Evolutionary conservation across 2,329 filamentous ascomycete genomes (phyloP).

Genomic region (Simplicillium aogashimaense): DNA sequence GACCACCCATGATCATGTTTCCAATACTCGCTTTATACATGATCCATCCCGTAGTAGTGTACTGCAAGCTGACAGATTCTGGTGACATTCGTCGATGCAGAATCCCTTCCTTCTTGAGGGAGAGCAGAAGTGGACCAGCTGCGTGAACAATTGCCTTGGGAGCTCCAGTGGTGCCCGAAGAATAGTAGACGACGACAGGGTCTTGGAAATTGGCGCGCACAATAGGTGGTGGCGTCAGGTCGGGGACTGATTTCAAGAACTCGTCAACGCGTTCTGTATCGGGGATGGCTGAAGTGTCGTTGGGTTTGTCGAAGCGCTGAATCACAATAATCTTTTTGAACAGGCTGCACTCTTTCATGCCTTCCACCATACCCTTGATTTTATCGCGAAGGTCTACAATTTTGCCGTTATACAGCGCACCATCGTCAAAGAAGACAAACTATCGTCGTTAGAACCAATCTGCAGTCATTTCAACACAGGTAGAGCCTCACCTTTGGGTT

Average conservation of each 20-base stretch:
- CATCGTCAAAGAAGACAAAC: conserved; percentile 78
- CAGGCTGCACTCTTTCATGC: conserved; percentile 48
- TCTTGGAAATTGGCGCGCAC: conserved; percentile 59
- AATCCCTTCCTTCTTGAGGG: conserved; percentile 45
- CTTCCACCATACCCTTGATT: conserved; percentile 59
- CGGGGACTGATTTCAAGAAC: conserved; percentile 29
- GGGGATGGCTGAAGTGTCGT: conserved; percentile 47
- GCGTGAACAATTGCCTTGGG: conserved; percentile 84
- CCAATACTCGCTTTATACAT: conserved; percentile 65
- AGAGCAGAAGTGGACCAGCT: conserved; percentile 52
- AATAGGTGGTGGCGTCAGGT: conserved; percentile 34
- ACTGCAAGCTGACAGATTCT: conserved; percentile 38
- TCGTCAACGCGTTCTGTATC: conserved; percentile 30
- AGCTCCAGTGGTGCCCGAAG: conserved; percentile 70
- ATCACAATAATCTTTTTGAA: conserved; percentile 58
- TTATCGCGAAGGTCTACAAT: conserved; percentile 61
- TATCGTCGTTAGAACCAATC: conserved; percentile 13
- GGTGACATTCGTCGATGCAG: conserved; percentile 34
- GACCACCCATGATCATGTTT: conserved; percentile 48
- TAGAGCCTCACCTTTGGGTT: conserved; percentile 46
- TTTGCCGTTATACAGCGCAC: conserved; percentile 70
- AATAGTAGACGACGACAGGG: conserved; percentile 70
- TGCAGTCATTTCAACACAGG: background rate
- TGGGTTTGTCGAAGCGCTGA: conserved; percentile 51
- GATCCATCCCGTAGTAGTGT: conserved; percentile 72